Conservation (phyloP, 176 grass and related monocot species). For the Oropetium thomaeum region DNA sequence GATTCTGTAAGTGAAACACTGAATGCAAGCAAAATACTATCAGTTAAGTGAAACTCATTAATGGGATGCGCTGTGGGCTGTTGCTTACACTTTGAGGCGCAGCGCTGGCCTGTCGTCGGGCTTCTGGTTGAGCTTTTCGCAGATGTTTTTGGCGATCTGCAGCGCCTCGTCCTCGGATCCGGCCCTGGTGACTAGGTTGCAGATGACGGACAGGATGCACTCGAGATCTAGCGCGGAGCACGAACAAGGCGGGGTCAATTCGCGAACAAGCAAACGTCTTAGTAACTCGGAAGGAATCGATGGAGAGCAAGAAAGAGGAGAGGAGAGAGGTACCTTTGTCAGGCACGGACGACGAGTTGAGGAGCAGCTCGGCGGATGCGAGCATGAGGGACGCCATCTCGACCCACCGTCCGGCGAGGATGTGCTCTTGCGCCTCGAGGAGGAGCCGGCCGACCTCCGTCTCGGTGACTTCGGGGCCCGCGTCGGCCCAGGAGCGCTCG, state of each 20-base stretch:
- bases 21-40: no score
- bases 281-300: background rate
- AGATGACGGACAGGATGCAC: conserved; percentile 76
- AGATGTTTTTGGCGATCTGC: conserved; percentile 75
- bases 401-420: conserved; percentile 56
- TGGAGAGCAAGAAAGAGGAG: no score
- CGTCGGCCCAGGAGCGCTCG: conserved; percentile 88
- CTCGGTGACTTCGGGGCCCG: conserved; percentile 77
- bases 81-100: conserved; percentile 76
- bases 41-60: no score
- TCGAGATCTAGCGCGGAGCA: conserved; percentile 61
- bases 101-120: conserved; percentile 58
- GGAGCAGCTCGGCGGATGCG: conserved; percentile 70
- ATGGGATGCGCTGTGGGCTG: background rate
- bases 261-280: background rate
- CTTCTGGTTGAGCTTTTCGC: conserved; percentile 68
- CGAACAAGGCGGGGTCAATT: background rate
- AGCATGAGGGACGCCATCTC: conserved; percentile 88
- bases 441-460: conserved; percentile 69
- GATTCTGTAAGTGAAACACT: background rate
- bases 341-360: conserved; percentile 42
- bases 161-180: conserved; percentile 65
- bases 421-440: conserved; percentile 74
- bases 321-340: conserved; percentile 52
- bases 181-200: conserved; percentile 77